Evolutionary conservation across 768 basidiomycete species (phyloP), one percentile per base, ranked within the genome.

Genomic region (Kwoniella mangroviensis): DNA sequence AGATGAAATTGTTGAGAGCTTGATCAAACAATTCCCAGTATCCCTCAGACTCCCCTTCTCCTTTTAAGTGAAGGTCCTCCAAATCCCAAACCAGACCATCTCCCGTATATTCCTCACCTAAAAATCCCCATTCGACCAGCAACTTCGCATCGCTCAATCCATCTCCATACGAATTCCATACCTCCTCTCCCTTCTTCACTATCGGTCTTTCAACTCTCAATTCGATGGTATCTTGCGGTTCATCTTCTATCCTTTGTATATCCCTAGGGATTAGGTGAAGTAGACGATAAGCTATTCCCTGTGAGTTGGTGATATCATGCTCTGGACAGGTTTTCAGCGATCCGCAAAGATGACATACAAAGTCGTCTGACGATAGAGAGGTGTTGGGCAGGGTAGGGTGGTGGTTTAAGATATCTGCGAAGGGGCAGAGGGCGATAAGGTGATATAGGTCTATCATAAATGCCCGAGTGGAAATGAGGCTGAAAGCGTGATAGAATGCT

Each of bases 361-460:
- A 78, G 61, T 75, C 77, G 57, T 78, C 77, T 3, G 77, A 73
- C 51, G 68, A 66, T 58, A 78, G 70, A 19, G 72, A 70, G 24
- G 75, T 72, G 55, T 75, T 71, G 2, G 55, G 11, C 7, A 22
- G n/a, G 10, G 6, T 22, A 43, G 72, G 69, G 40, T 63, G 62
- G 57, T 78, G 75, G 54, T 81, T 76, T 69, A 79, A 78, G 19
- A 79, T 87, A 83, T 94, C 93, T 45, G 92, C 92, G 70, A 94
- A 87, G 2, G 93, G 92, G n/a, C 93, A 92, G 87, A 95, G 90
- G 0, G 90, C 87, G 19, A 94, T 84, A 6, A 89, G 88, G 79
- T 93, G 92, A 78, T 88, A 93, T 7, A 88, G 86, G 81, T 94
- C 93, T 69, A 93, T 88, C 68, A 92, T 85, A 83, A 95, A 95